Evolutionary conservation across 2,329 filamentous ascomycete genomes (phyloP), one percentile per base, ranked within the genome.

Genomic region (Cercospora zeina): DNA sequence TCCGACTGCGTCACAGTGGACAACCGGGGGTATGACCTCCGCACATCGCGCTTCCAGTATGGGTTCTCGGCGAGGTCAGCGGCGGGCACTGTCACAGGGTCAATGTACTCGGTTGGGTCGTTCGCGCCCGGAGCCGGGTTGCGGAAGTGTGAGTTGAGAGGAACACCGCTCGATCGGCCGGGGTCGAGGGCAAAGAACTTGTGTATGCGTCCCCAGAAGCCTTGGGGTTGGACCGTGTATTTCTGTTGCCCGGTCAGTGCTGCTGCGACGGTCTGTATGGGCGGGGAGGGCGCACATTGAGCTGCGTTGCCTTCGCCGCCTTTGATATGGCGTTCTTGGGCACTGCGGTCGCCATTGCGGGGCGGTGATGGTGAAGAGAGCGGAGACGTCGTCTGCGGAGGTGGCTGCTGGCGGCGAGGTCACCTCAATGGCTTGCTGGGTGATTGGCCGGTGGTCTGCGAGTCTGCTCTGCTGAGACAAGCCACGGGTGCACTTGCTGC

Each of bases 31-130:
- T 97, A 97, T 72, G 83, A 83, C 72, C 95, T 86, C 71, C 95
- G 89, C 65, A 81, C 77, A 74, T 99, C 95, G 72, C 95, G 92
- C 83, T 96, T 96, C 91, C 92, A 99, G 82, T 97, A 96, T 37
- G 91, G 87, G 80, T 96, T 96, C 77, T 93, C 90, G 71, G 91
- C 91, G 71, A 96, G 87, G 76, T 96, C 91, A 69, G 84, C 90
- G 1, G 91, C 90, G n/a, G 91, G 91, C 0, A 89, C 63, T 13
- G 91, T 96, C 63, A 93, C 89, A 21, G 90, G 90, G 75, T 96
- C 91, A 76, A 90, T 86, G 80, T 93, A 95, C 63, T 77, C 77
- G 61, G 84, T 79, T 36, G 91, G 90, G 71, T 91, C 87, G 72
- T 86, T 81, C 68, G 81, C 82, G 68, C 89, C 91, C 9, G 89